These are phyloP conservation scores for Neurospora sp. DNA, from an alignment of 495 filamentous ascomycete species.

Conservation along the genomic window DNA sequence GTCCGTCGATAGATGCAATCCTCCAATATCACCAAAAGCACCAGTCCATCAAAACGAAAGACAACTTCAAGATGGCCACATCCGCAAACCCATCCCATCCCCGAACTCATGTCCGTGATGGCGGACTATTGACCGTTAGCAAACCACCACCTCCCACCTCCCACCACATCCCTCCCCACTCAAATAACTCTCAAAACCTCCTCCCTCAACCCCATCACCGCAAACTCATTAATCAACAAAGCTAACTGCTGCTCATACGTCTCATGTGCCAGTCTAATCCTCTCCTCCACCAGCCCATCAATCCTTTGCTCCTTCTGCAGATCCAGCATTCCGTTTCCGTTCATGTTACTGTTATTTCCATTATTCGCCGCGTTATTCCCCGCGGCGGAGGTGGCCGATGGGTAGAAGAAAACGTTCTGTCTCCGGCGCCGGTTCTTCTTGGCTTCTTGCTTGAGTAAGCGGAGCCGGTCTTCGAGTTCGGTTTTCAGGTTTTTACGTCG, in stretches of 20 bases:
- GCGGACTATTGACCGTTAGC: not conserved
- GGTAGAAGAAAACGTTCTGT: not conserved
- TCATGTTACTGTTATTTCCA: not conserved
- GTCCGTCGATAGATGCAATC: not conserved
- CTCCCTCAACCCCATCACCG: not conserved
- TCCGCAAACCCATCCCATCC: not conserved
- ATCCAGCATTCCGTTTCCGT: not conserved
- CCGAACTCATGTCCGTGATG: too few relatives aligned
- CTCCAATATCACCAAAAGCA: not conserved
- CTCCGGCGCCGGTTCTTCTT: not conserved
- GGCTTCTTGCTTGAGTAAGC: not conserved
- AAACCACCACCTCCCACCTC: not conserved
- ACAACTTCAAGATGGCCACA: not conserved
- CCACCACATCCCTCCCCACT: not conserved
- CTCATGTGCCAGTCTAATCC: not conserved
- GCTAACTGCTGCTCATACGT: not conserved
- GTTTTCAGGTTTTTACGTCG: not conserved
- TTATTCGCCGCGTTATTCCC: not conserved
- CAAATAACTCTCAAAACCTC: not conserved
- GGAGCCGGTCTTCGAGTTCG: not conserved
- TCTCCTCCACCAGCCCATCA: not conserved
- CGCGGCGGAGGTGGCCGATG: not conserved
- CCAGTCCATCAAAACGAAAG: not conserved
- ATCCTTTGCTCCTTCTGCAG: not conserved
- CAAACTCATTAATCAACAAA: not conserved